Percentiles rank a stretch among this genome's conserved stretches.
Evolutionary conservation across 208 protist genomes (phyloP).

Genomic region (Trypanosoma caninum): DNA sequence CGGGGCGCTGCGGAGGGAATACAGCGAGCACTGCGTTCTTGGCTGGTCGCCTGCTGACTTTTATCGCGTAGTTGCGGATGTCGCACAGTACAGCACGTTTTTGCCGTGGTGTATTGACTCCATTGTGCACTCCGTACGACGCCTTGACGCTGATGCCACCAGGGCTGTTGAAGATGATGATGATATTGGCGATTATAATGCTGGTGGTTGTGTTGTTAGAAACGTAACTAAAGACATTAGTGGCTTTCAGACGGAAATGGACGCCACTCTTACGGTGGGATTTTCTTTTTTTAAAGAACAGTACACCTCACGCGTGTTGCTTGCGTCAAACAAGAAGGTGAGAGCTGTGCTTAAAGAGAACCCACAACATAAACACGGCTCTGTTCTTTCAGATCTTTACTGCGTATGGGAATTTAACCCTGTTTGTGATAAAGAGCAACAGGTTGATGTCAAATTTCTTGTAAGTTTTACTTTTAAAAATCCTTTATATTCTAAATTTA

Average conservation of each 20-base stretch:
- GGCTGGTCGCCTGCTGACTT: conserved; percentile 69
- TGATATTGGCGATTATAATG: neutral
- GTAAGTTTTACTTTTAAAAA: conserved; percentile 81
- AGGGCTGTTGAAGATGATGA: neutral
- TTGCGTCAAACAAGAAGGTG: conserved; percentile 47
- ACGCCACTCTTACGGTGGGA: conserved; percentile 62
- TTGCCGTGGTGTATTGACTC: conserved; percentile 76
- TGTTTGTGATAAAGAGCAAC: conserved; percentile 31
- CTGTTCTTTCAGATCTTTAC: conserved; percentile 48
- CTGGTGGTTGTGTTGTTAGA: neutral
- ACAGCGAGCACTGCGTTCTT: conserved; percentile 74
- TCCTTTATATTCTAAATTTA: conserved; percentile 63
- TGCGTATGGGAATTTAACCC: conserved; percentile 75
- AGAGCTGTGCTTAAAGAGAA: conserved; percentile 53
- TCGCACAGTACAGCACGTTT: conserved; percentile 64
- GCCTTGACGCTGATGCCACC: neutral
- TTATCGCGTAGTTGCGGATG: conserved; percentile 74
- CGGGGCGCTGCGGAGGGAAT: conserved; percentile 40
- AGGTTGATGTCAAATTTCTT: conserved; percentile 68
- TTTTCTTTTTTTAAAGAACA: conserved; percentile 76
- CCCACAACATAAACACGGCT: conserved; percentile 6
- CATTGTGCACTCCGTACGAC: conserved; percentile 44
- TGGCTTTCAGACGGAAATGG: conserved; percentile 39
- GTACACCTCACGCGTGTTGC: conserved; percentile 68
- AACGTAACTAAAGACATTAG: neutral